Percentiles rank a stretch among this genome's conserved stretches.
Conservation (phyloP, 2,329 filamentous ascomycete genomes). For the Aureobasidium uvarum region DNA sequence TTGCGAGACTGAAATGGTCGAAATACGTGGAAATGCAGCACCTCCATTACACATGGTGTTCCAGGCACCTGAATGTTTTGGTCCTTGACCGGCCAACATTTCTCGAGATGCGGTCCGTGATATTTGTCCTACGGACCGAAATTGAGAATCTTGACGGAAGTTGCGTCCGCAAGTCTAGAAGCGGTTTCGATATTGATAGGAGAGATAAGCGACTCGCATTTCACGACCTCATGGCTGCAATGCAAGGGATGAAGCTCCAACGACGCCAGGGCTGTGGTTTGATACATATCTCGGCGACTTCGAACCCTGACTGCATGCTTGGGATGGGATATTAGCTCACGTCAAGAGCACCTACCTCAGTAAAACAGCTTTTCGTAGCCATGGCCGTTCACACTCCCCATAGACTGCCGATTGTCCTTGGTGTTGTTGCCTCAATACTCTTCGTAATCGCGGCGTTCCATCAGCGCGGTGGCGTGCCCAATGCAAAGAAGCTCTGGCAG, state of each 20-base stretch:
- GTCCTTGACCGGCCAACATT: not conserved
- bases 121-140: conserved; percentile 17
- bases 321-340: conserved; percentile 7
- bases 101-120: not conserved
- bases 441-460: conserved; percentile 25
- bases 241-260: conserved; percentile 8
- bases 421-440: conserved; percentile 23
- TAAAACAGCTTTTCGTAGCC: not conserved
- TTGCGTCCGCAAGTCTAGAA: not conserved
- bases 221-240: not conserved
- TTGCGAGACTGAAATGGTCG: conserved; percentile 6
- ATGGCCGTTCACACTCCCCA: conserved; percentile 19
- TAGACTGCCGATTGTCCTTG: conserved; percentile 28
- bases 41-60: not conserved
- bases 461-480: conserved; percentile 22
- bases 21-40: not conserved
- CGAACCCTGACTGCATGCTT: not conserved
- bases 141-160: not conserved
- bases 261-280: conserved; percentile 9
- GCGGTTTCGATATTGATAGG: not conserved
- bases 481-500: conserved; percentile 21
- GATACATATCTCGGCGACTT: conserved; percentile 12
- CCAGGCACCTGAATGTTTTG: conserved; percentile 5
- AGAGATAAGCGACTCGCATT: not conserved
- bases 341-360: conserved; percentile 2